Evolutionary conservation across 1,139 yeast genomes (phyloP).

Genomic region (Geotrichum reessii): DNA sequence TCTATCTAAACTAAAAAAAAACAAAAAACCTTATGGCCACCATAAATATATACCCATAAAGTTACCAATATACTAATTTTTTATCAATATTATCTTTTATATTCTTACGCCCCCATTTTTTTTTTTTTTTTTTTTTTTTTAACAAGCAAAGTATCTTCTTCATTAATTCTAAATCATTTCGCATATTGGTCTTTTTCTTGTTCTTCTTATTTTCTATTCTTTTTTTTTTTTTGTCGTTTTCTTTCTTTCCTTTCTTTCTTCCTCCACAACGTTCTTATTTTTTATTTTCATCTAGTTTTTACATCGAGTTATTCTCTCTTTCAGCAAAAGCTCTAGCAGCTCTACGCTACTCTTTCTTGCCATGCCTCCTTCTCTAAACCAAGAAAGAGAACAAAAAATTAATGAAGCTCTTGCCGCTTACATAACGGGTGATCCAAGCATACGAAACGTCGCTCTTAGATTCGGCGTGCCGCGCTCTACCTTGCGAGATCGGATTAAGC

Average conservation of each 20-base stretch:
- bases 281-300: not conserved
- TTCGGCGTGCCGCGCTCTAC: conserved; percentile 16
- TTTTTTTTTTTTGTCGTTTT: no score
- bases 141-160: no score
- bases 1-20: no score
- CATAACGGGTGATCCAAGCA: conserved; percentile 14
- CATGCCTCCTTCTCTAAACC: conserved; percentile 10
- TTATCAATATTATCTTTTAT: no score
- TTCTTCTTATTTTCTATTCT: no score
- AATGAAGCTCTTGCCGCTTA: conserved; percentile 13
- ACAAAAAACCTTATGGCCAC: no score
- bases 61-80: not conserved
- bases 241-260: not conserved
- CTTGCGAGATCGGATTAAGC: conserved; percentile 16
- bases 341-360: not conserved
- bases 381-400: conserved; percentile 15
- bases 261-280: not conserved
- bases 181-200: no score
- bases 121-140: no score
- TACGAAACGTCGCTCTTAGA: conserved; percentile 13
- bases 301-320: not conserved
- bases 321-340: not conserved
- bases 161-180: no score
- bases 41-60: no score
- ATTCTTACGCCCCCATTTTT: no score